Base-by-base conservation (phyloP, 257 asterid genomes). In the Buddleja alternifolia region DNA sequence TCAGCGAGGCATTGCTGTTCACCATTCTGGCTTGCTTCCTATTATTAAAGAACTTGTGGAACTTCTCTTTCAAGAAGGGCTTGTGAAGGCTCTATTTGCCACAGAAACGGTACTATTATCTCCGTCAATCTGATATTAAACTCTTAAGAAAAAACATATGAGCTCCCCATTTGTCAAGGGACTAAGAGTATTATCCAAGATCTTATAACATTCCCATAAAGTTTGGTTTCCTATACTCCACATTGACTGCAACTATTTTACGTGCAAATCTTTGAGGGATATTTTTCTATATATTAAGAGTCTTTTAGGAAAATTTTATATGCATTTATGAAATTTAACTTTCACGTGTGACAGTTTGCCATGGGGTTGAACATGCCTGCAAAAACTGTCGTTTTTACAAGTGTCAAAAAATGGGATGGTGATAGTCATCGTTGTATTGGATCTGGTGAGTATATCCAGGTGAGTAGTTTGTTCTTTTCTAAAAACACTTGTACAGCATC, bases 341-440 rank as follows among this genome's bases (percentile, higher is more conserved):
- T 50, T 61, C 51, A 60, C 34, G 39, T 50, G 39, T 34, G 48
- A 64, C 83, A 93, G 97, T 91, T 94, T 48, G 97, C 99, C 36
- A 94, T 94, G 99, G 99, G 99, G 59, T 75, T 94, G 78, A 94
- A 94, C 86, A 94, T 94, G 99, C 97, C 99, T 44, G 99, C 99
- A n/a, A 94, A 93, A 87, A 91, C 99, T 73, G 99, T 93, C 3
- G 96, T 94, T 67, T 94, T 94, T 75, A 94, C 97, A 0, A 89
- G 85, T 72, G 96, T 91, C 67, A 94, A 80, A 76, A 93, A 94
- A 77, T 90, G 96, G 96, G 99, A 94, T 60, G 99, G 99, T 75
- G 97, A 87, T 75, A 94, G 99, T 79, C 96, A 94, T 83, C 96
- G 99, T n/a, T 85, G 68, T 72, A 82, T 94, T 59, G 99, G 95